These are phyloP conservation scores for Pulveroboletus frians DNA, from an alignment of 768 basidiomycete genomes.

Conservation along the genomic window DNA sequence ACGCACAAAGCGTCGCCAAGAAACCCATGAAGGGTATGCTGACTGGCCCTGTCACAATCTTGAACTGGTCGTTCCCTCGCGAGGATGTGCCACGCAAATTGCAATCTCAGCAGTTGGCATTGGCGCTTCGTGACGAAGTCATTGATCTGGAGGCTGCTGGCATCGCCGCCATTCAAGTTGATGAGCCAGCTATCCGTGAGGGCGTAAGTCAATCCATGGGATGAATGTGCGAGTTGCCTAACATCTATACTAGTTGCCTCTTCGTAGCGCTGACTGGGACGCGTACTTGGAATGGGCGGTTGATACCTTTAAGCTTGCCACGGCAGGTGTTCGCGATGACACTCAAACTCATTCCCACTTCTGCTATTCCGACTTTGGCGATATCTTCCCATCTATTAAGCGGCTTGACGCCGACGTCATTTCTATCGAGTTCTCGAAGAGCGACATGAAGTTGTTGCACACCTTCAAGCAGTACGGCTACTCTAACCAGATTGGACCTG, in stretches of 20 bases:
- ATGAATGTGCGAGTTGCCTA: background rate
- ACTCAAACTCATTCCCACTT: constrained; percentile 99
- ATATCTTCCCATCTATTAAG: constrained; percentile 97
- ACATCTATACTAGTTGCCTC: constrained; percentile 61
- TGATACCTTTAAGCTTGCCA: constrained; percentile 96
- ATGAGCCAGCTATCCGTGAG: constrained; percentile 99
- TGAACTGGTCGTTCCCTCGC: constrained; percentile 99
- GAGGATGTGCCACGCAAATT: constrained; percentile 94
- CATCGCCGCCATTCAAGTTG: constrained; percentile 97
- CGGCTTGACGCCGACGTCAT: constrained; percentile 98
- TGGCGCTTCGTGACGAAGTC: constrained; percentile 97
- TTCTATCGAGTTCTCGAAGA: constrained; percentile 98
- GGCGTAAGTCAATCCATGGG: constrained; percentile 53
- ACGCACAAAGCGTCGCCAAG: constrained; percentile 90
- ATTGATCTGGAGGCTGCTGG: constrained; percentile 94
- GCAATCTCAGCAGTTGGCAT: constrained; percentile 96
- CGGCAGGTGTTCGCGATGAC: constrained; percentile 89
- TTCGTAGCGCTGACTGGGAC: constrained; percentile 95
- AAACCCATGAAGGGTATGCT: constrained; percentile 99
- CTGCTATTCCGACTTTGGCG: constrained; percentile 98
- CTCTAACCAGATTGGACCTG: constrained; percentile 96
- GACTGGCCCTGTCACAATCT: constrained; percentile 95
- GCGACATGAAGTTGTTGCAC: constrained; percentile 93
- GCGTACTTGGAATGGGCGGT: constrained; percentile 97
- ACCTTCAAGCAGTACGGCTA: constrained; percentile 96